Evolutionary conservation across 345 rosid genomes (phyloP), one percentile per base, ranked within the genome.

Genomic region (Citrus sp.): DNA sequence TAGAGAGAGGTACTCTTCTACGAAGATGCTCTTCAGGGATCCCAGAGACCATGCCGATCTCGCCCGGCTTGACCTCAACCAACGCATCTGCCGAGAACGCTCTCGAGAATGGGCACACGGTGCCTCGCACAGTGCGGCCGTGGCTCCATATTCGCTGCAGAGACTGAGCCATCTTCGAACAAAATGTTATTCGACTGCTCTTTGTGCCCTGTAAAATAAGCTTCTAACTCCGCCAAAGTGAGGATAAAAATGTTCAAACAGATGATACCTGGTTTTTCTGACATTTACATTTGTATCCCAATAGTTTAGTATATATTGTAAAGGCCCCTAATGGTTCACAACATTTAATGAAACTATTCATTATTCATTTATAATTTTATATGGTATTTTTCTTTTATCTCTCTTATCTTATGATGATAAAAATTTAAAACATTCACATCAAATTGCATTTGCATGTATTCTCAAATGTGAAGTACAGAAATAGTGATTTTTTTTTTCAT

Each of bases 21-120:
- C 89, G 78, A 42, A 94, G 95, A 76, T 94, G 98, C 58, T 94
- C 92, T 63, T 93, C 90, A 19, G 98, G 99, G 78, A 94, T 97
- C 18, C 98, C 98, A 7, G 98, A 94, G 88, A 96, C 90, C 80
- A 86, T 74, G 75, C 98, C 98, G 81, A 96, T 83, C 91, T 96
- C 98, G 51, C 95, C 92, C 51, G 94, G 88, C 79, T 89, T 90
- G 84, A 86, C 73, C 88, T 94, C 93, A 19, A 90, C 90, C 88
- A 94, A 83, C 37, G 99, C 89, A 73, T 86, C 93, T 3, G 90
- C 76, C 28, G 93, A 82, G 86, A 85, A 87, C 4, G 89, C 67
- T 32, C 93, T 85, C 54, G 84, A 74, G 18, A 85, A 67, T 60
- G 87, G 78, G n/a, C 79, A 75, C 69, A 86, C 35, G 14, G 77